phyloP scores from a whole-genome alignment of 75 land plant genomes.

The Chamaecyparis obtusa region DNA sequence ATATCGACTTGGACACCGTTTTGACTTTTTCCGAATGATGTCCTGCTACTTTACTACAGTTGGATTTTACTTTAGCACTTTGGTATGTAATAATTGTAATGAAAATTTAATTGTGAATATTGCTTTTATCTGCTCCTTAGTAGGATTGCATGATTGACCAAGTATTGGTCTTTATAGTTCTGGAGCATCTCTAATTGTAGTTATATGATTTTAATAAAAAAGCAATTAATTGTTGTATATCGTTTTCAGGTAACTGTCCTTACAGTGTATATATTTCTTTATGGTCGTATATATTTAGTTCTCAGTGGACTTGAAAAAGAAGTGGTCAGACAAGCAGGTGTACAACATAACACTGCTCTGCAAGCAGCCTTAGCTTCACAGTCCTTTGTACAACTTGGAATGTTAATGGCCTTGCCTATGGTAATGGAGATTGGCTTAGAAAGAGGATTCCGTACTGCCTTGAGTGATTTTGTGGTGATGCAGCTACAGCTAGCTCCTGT shows the following conservation, averaged over 20 bases:
- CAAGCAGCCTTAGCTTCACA: slow-evolving; percentile 95
- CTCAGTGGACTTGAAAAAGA: slow-evolving; percentile 91
- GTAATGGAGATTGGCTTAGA: slow-evolving; percentile 98
- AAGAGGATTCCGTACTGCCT: slow-evolving; percentile 85
- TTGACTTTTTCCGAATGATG: slow-evolving; percentile 98
- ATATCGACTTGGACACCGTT: slow-evolving; percentile 94
- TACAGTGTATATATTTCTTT: slow-evolving; percentile 88
- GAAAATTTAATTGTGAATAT: neutral
- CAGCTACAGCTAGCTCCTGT: slow-evolving; percentile 96
- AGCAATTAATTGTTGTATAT: neutral
- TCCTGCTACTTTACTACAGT: slow-evolving; percentile 93
- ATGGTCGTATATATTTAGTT: slow-evolving; percentile 90
- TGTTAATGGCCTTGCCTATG: slow-evolving; percentile 94
- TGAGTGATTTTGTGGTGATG: slow-evolving; percentile 93
- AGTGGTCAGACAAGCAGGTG: slow-evolving; percentile 31
- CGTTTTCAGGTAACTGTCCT: slow-evolving; percentile 77
- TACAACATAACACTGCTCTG: slow-evolving; percentile 57
- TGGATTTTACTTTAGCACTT: slow-evolving; percentile 89
- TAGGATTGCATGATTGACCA: neutral
- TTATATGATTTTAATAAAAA: slow-evolving; percentile 9
- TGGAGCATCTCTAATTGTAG: neutral
- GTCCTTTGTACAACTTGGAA: slow-evolving; percentile 94
- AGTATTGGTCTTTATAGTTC: neutral
- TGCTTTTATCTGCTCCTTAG: neutral
- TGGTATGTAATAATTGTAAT: slow-evolving; percentile 40